Base-by-base conservation (phyloP, 495 filamentous ascomycete species). In the Poronia punctata region DNA sequence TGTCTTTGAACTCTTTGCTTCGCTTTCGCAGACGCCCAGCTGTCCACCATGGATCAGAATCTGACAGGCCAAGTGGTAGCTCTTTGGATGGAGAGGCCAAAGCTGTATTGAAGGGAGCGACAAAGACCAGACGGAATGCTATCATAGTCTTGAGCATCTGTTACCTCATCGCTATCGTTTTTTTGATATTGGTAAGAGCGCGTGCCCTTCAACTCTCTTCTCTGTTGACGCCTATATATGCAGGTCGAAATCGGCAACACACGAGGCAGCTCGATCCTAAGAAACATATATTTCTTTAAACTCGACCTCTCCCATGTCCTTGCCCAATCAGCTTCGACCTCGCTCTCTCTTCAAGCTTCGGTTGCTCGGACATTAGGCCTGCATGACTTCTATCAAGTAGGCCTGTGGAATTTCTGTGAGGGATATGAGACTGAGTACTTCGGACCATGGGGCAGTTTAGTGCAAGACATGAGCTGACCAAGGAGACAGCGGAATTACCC, bases 381-480 rank as follows among this genome's bases (percentile, higher is more conserved):
- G 12, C 86, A 93, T 49, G 89, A 95, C 63, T 97, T 92, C 64
- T 97, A 97, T 59, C 81, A 86, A 52, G 87, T 94, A 24, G 89
- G 89, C 4, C 59, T 95, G 9, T 96, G 88, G 88, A 79, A 76
- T 24, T 94, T 82, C 57, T 96, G 89, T 52, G 84, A 90, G 63
- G 89, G 89, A 12, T 89, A 87, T 61, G 61, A 79, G 29, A 68
- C 69, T 30, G 62, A 75, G 62, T 68, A 57, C 9, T 61, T 51
- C 35, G 15, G 32, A 27, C 12, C 10, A 12, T 20, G 38, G 25
- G 20, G 8, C 3, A 18, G 8, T 2, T 1, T 22, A 11, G 21
- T n/a, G 19, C 29, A 10, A 21, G 31, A 20, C 14, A 29, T 5
- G 7, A 18, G 25, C 52, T 59, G 14, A 53, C 23, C 49, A 41